Evolutionary conservation across 2,329 filamentous ascomycete species (phyloP), one percentile per base, ranked within the genome.

Genomic region (Cercospora sojina): DNA sequence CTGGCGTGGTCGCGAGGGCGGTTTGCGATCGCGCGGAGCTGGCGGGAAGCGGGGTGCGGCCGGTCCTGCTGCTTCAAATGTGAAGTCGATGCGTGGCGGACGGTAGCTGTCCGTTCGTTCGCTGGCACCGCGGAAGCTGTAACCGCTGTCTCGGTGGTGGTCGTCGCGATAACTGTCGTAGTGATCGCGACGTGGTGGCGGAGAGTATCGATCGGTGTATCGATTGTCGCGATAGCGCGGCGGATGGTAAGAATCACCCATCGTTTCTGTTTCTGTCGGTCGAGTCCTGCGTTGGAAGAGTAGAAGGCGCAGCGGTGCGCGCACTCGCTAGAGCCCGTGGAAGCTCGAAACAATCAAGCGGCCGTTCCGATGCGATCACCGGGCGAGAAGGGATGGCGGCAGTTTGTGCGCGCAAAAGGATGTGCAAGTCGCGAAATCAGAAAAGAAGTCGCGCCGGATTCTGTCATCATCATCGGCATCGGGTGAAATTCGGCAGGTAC

Each of bases 61-160:
- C 8, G 68, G 69, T 9, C 68, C 70, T 23, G 57, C 62, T 5
- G 71, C 65, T n/a, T 67, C 62, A 63, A 76, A 76, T 4, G 68
- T 71, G 69, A 73, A 75, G 29, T 71, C 56, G 27, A 63, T 63
- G 51, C 69, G 65, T 13, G 69, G 69, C 32, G 67, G 61, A 51
- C 69, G 66, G 35, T 66, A 66, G 55, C 23, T 65, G 57, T 68
- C 62, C 31, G 55, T 43, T 57, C 60, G 60, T 16, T 32, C 31
- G 49, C 59, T 35, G 23, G 73, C 73, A 51, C 74, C 74, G 16
- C 70, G 69, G 55, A 75, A 75, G 27, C 62, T 70, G 67, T 64
- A 74, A 16, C 67, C 70, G 7, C 47, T 65, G 55, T 68, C 59
- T 20, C 49, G 27, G 51, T 53, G 31, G 57, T 64, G 29, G 51